Base-by-base conservation (phyloP, 1,139 yeast genomes). In the Casaregolazyma lundiana region DNA sequence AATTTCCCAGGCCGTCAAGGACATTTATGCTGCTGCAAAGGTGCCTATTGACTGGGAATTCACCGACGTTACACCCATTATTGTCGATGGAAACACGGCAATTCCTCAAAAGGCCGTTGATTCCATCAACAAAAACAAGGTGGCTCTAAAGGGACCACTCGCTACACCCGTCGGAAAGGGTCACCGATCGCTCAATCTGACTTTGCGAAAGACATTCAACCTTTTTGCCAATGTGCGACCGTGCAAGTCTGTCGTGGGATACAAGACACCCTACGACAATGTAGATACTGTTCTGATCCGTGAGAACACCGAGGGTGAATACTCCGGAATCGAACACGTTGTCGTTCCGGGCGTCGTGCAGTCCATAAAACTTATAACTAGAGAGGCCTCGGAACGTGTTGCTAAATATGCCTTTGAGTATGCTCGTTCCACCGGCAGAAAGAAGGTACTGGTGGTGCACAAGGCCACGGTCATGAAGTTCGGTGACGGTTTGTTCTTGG, bases 131-230 rank as follows among this genome's bases (percentile, higher is more conserved):
- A 84, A 78, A 72, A 87, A 90, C 76, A 78, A 84, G 71, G 92
- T 92, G 55, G 98, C 97, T 50, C 80, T 92, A 67, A 92, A 92
- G 75, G 98, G 98, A 56, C 97, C 97, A 30, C 76, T 92, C 64
- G 97, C 97, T 50, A 92, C 98, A 39, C 98, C 97, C 51, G 90
- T 90, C 56, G 98, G 97, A 64, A 92, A 90, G 75, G 98, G 97
- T 64, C 97, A 92, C 76, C 89, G 90, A 65, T 90, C 97, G 40
- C 82, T 92, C 79, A 92, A 92, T 78, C 77, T 92, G 77, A 92
- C 98, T 38, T 77, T 92, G 69, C 88, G 98, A 78, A 88, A 96
- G 77, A 87, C 97, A 45, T 92, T 92, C 76, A 83, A 84, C 72
- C 77, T 92, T 63, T 92, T 89, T 60, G 98, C 98, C 65, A 92